A percentile compares a stretch with the other conserved stretches of the same genome.
phyloP scores from a whole-genome alignment of 2,329 filamentous ascomycete species.

The Pseudogymnoascus sp. region DNA sequence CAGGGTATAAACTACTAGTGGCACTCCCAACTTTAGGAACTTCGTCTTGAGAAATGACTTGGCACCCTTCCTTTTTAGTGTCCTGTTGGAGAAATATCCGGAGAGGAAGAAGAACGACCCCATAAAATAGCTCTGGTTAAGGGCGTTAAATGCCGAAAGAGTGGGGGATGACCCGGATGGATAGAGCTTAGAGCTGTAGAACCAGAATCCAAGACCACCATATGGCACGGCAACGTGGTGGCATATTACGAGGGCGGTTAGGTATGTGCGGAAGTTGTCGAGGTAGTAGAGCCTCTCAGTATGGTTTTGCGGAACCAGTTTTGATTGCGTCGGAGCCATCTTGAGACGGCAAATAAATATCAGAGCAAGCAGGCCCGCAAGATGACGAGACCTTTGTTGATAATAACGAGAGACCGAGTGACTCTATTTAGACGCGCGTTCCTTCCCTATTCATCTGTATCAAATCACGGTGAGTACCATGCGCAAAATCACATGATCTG shows the following conservation, averaged over 20 bases:
- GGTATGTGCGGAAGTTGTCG: constrained; percentile 5
- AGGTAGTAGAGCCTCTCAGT: neutral
- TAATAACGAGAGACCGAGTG: neutral
- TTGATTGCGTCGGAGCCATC: neutral
- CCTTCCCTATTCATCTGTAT: neutral
- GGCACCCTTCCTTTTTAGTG: constrained; percentile 8
- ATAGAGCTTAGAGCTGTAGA: constrained; percentile 8
- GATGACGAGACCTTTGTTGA: neutral
- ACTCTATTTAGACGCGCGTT: neutral
- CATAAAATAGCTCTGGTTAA: constrained; percentile 14
- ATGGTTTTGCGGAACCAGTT: neutral
- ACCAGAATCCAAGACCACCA: constrained; percentile 10
- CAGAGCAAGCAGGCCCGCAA: neutral
- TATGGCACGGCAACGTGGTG: constrained; percentile 11
- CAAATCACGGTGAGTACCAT: neutral
- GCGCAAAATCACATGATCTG: neutral
- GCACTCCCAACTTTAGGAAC: constrained; percentile 9
- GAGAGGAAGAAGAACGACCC: constrained; percentile 13
- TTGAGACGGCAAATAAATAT: neutral
- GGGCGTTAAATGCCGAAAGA: constrained; percentile 11
- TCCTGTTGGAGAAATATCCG: constrained; percentile 6
- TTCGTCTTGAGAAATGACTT: constrained; percentile 9
- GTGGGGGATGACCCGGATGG: neutral
- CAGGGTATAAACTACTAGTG: constrained; percentile 8
- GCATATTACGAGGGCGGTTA: constrained; percentile 12